These are phyloP conservation scores for Coniochaeta sp. DNA, from an alignment of 2,329 filamentous ascomycete genomes.

Conservation along the genomic window DNA sequence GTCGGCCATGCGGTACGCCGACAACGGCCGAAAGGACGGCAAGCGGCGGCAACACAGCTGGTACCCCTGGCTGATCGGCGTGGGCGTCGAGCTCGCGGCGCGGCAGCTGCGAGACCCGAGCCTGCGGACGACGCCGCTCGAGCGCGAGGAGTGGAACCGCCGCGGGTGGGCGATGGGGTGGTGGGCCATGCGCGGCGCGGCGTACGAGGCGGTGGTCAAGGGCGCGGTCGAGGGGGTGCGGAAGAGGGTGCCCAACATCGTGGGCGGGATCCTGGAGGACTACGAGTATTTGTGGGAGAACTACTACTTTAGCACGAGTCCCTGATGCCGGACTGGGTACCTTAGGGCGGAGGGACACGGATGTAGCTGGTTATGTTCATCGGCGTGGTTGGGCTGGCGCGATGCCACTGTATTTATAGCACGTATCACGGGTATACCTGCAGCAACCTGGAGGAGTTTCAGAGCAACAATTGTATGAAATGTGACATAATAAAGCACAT, in stretches of 20 bases:
- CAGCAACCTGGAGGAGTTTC: too few relatives aligned
- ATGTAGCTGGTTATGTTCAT: background rate
- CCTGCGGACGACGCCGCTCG: constrained; percentile 75
- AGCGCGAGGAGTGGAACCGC: constrained; percentile 83
- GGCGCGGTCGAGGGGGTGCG: constrained; percentile 65
- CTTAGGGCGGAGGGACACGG: background rate
- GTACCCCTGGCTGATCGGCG: constrained; percentile 84
- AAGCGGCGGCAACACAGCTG: constrained; percentile 55
- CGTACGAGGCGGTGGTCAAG: constrained; percentile 88
- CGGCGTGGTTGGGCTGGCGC: too few relatives aligned
- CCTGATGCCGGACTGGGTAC: constrained; percentile 8
- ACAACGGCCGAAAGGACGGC: constrained; percentile 2
- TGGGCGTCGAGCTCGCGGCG: constrained; percentile 80
- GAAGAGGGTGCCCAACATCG: constrained; percentile 70
- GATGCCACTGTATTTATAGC: too few relatives aligned
- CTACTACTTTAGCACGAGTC: constrained; percentile 75
- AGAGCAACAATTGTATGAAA: too few relatives aligned
- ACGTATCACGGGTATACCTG: too few relatives aligned
- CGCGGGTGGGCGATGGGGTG: constrained; percentile 86
- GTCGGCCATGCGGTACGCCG: background rate
- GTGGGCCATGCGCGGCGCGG: constrained; percentile 96
- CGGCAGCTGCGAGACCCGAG: constrained; percentile 73
- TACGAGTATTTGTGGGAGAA: constrained; percentile 98
- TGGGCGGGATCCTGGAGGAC: constrained; percentile 83
- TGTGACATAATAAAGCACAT: too few relatives aligned